Evolutionary conservation across 2,329 filamentous ascomycete species (phyloP).

Genomic region (Pyrenochaeta sp.): DNA sequence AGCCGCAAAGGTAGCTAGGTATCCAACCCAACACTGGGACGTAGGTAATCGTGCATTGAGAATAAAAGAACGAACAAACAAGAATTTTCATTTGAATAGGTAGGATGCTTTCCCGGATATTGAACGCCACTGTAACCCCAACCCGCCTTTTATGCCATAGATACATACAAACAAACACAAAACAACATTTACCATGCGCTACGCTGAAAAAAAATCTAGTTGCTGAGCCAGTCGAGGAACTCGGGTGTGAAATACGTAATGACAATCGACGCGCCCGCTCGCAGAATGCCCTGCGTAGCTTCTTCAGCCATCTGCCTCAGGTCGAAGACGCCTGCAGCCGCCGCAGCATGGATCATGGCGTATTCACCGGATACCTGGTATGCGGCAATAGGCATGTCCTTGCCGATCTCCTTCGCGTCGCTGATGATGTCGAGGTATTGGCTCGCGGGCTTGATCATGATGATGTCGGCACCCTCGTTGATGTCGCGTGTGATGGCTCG

Average conservation of each 20-base stretch:
- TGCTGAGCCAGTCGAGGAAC: conserved; percentile 68
- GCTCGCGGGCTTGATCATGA: conserved; percentile 98
- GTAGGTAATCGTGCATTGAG: too few species aligned
- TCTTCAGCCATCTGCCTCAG: conserved; percentile 94
- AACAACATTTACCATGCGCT: too few species aligned
- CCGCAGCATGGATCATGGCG: conserved; percentile 95
- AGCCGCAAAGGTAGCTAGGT: too few species aligned
- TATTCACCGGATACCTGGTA: conserved; percentile 98
- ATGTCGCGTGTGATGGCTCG: conserved; percentile 92
- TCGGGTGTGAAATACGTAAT: conserved; percentile 94
- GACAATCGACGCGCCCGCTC: conserved; percentile 91
- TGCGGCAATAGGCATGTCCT: conserved; percentile 89
- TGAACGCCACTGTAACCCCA: too few species aligned
- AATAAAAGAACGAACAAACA: too few species aligned
- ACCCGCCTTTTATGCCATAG: too few species aligned
- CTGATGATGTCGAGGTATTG: conserved; percentile 98
- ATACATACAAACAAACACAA: too few species aligned
- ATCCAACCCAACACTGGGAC: too few species aligned
- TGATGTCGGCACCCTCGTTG: conserved; percentile 91
- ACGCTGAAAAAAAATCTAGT: too few species aligned
- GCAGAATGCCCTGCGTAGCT: conserved; percentile 88
- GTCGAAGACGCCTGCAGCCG: conserved; percentile 96
- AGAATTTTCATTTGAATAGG: too few species aligned
- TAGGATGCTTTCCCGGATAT: too few species aligned
- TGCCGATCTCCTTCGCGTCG: conserved; percentile 92